Percentiles rank a stretch among this genome's conserved stretches.
phyloP scores from a whole-genome alignment of 2,329 filamentous ascomycete species.

The Blastomyces silverae region DNA sequence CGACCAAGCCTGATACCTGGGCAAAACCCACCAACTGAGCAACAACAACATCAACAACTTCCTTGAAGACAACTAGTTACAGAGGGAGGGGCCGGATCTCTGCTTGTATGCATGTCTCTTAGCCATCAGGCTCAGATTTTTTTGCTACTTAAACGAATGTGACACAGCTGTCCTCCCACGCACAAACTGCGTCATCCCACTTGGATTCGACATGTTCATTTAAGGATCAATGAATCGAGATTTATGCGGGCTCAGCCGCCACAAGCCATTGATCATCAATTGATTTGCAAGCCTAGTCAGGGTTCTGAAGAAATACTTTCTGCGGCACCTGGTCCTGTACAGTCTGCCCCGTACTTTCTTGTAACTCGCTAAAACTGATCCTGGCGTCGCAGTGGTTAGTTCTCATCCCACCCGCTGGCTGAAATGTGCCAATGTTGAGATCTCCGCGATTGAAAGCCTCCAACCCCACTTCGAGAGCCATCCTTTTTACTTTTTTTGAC shows the following conservation, averaged over 20 bases:
- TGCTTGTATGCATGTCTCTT: background rate
- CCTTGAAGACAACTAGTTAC: background rate
- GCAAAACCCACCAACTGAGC: background rate
- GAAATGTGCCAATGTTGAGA: background rate
- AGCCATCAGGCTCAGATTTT: background rate
- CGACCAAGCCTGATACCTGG: background rate
- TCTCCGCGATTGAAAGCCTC: background rate
- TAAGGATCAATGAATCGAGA: background rate
- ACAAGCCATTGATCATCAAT: conserved; percentile 7
- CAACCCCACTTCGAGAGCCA: background rate
- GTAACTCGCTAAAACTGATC: background rate
- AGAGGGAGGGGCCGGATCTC: background rate
- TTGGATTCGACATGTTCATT: conserved; percentile 7
- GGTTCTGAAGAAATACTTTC: background rate
- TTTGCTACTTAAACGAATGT: background rate
- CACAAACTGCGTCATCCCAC: background rate
- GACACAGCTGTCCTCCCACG: background rate
- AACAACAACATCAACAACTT: background rate
- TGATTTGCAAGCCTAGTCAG: conserved; percentile 4
- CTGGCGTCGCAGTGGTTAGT: background rate
- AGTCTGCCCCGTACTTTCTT: background rate
- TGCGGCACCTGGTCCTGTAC: no score
- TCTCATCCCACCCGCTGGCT: background rate
- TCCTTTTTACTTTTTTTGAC: background rate
- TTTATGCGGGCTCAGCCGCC: conserved; percentile 5